phyloP scores from a whole-genome alignment of 306 rosid species.

The Casuarina equisetifolia region DNA sequence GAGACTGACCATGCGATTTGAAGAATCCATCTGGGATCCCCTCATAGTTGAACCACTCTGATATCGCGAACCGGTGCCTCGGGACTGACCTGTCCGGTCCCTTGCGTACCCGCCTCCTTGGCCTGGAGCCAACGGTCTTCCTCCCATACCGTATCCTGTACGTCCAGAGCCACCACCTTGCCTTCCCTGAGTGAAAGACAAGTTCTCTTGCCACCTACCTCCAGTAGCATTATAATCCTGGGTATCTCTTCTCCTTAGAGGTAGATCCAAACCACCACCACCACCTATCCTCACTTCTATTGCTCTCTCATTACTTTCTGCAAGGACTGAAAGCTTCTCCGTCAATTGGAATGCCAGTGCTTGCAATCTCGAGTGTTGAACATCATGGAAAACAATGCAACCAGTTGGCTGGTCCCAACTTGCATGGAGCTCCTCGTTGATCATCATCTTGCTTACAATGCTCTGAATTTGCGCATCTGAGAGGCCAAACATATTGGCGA shows the following conservation, averaged over 20 bases:
- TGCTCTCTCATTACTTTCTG: constrained; percentile 92
- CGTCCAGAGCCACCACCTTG: constrained; percentile 69
- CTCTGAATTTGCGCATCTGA: constrained; percentile 58
- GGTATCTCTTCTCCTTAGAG: constrained; percentile 72
- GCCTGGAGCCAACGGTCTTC: constrained; percentile 41
- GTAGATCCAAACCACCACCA: constrained; percentile 63
- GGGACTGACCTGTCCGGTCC: constrained; percentile 42
- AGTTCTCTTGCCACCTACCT: constrained; percentile 81
- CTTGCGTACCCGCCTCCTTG: constrained; percentile 58
- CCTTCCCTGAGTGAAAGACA: constrained; percentile 55
- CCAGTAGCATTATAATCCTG: constrained; percentile 70
- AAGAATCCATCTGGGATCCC: constrained; percentile 64
- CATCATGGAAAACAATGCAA: constrained; percentile 57
- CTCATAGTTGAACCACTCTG: constrained; percentile 50
- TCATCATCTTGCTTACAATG: constrained; percentile 88
- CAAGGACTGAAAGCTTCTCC: constrained; percentile 75
- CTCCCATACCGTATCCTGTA: constrained; percentile 56
- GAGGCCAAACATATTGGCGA: constrained; percentile 75
- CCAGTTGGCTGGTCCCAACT: constrained; percentile 65
- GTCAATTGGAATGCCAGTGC: constrained; percentile 83
- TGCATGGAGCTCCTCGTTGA: constrained; percentile 89
- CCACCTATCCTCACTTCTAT: constrained; percentile 82
- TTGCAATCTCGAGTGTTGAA: constrained; percentile 65
- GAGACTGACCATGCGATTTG: constrained; percentile 85
- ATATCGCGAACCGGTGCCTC: constrained; percentile 41